phyloP scores from a whole-genome alignment of 805 yeast species.

The Yarrowia sp. region DNA sequence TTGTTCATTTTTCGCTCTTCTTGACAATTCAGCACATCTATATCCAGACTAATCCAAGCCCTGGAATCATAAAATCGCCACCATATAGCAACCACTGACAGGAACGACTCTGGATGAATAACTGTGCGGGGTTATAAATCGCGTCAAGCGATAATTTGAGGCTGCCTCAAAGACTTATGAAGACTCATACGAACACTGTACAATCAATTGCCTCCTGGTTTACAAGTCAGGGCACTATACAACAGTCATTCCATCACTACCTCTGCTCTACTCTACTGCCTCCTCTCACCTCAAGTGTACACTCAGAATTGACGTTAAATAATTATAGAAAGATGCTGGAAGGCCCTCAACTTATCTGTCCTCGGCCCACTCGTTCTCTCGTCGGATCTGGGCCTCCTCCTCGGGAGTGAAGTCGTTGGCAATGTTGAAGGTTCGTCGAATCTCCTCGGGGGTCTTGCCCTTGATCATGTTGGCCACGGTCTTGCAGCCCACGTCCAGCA shows the following conservation, averaged over 20 bases:
- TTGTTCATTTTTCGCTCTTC: too few relatives aligned
- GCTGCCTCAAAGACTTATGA: too few relatives aligned
- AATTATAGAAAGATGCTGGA: background rate
- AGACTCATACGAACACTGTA: too few relatives aligned
- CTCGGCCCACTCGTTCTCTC: conserved; percentile 58
- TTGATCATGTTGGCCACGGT: conserved; percentile 59
- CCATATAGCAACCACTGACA: background rate
- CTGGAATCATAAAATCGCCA: conserved; percentile 8
- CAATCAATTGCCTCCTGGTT: too few relatives aligned
- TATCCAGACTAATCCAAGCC: too few relatives aligned
- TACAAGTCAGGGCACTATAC: too few relatives aligned
- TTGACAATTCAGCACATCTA: too few relatives aligned
- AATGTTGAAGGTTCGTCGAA: conserved; percentile 56
- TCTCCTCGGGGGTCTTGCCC: conserved; percentile 57
- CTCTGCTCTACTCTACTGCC: too few relatives aligned
- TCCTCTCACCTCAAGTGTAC: too few relatives aligned
- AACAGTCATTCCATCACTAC: too few relatives aligned
- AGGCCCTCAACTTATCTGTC: conserved; percentile 46
- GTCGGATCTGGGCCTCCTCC: conserved; percentile 57
- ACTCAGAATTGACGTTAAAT: conserved; percentile 16
- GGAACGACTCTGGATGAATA: too few relatives aligned
- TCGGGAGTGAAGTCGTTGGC: conserved; percentile 57
- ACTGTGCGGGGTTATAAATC: background rate
- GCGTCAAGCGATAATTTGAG: background rate
- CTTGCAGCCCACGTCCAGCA: conserved; percentile 58